Percentiles rank a stretch among this genome's conserved stretches.
Evolutionary conservation across 2,329 filamentous ascomycete genomes (phyloP).

Genomic region (Epichloe elymi): DNA sequence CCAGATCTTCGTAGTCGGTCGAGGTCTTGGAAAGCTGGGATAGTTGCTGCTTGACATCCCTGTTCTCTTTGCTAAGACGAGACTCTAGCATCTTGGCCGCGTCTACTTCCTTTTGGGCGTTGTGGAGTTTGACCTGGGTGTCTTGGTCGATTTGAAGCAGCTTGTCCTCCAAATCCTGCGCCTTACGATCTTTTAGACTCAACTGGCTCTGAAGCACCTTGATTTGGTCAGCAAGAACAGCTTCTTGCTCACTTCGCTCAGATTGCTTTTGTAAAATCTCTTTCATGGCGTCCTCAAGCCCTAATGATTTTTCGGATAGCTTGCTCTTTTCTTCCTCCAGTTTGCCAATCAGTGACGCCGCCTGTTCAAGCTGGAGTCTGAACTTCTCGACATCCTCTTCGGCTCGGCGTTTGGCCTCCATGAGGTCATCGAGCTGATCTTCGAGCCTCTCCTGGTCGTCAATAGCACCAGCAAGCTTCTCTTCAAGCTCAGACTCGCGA

Average conservation of each 20-base stretch:
- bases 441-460: conserved; percentile 91
- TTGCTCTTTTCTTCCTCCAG: conserved; percentile 78
- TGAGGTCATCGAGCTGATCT: conserved; percentile 78
- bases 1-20: conserved; percentile 87
- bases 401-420: conserved; percentile 77
- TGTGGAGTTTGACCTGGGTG: conserved; percentile 69
- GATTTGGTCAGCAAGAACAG: conserved; percentile 67
- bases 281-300: conserved; percentile 57
- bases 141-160: conserved; percentile 80
- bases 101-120: conserved; percentile 67
- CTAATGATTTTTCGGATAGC: conserved; percentile 51
- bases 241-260: conserved; percentile 63
- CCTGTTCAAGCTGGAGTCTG: conserved; percentile 78
- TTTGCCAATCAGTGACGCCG: conserved; percentile 70
- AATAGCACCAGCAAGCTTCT: conserved; percentile 83
- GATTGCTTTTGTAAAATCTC: conserved; percentile 59
- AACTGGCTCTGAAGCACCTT: conserved; percentile 88
- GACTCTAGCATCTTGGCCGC: conserved; percentile 60
- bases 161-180: conserved; percentile 74
- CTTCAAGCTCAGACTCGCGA: conserved; percentile 81
- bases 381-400: conserved; percentile 74
- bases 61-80: conserved; percentile 67
- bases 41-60: conserved; percentile 71
- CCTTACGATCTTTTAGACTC: conserved; percentile 75
- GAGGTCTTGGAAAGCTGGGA: conserved; percentile 80